Evolutionary conservation across 176 grass and related monocot genomes (phyloP).

Genomic region (Avena insularis): DNA sequence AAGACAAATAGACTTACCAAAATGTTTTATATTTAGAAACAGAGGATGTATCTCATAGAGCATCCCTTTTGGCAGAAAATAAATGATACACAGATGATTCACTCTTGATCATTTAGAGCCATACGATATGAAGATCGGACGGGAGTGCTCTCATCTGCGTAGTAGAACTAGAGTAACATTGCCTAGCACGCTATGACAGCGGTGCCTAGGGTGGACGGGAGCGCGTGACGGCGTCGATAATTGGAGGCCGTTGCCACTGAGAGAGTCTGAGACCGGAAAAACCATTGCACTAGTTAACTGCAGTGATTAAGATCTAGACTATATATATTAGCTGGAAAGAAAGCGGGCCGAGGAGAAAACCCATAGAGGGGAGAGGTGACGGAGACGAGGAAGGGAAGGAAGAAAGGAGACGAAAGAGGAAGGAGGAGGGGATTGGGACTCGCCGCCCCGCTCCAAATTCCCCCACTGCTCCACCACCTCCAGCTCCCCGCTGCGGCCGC

Average conservation of each 20-base stretch:
- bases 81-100: not conserved
- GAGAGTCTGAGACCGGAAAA: not conserved
- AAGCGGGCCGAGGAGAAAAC: conserved; percentile 28
- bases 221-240: conserved; percentile 18
- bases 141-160: not conserved
- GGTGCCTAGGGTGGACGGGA: conserved; percentile 6
- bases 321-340: conserved; percentile 31
- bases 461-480: conserved; percentile 37
- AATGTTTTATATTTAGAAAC: too few relatives aligned
- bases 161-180: not conserved
- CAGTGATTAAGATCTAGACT: conserved; percentile 13
- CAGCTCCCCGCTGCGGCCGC: not conserved
- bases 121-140: not conserved
- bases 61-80: not conserved
- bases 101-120: not conserved
- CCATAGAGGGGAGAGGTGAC: conserved; percentile 41
- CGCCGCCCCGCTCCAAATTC: conserved; percentile 51
- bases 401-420: conserved; percentile 44
- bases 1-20: too few relatives aligned
- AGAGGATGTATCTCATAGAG: not conserved
- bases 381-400: conserved; percentile 46
- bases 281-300: not conserved
- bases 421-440: conserved; percentile 56
- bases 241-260: conserved; percentile 14
- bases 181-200: conserved; percentile 27